Base-by-base conservation (phyloP, 2,329 filamentous ascomycete genomes). In the Fusarium cicatricum region DNA sequence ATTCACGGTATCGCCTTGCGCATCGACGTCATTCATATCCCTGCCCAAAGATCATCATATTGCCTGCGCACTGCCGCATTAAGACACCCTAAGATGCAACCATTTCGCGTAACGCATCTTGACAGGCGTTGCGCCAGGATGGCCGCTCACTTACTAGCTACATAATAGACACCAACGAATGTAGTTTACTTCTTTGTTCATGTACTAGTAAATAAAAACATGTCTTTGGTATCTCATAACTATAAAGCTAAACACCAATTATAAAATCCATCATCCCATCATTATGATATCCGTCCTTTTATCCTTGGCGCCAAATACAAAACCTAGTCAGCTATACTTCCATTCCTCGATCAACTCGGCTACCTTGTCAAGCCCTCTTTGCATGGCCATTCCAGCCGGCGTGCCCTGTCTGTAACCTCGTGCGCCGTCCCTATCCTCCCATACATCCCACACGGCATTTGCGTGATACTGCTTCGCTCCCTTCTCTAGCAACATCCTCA, bases 301-400 rank as follows among this genome's bases (percentile, higher is more conserved):
- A 49, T 50, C 42, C 52, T 42, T 49, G 31, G 28, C 44, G 46
- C 43, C 48, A 40, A 49, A 45, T 23, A 52, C 38, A 49, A 44
- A 23, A 17, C 15, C 37, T 16, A 48, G 38, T 69, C 52, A 67
- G 16, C 44, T 59, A 29, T 68, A 68, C 37, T 68, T 68, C 64
- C 67, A 68, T 36, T 56, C 56, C 52, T 69, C 67, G 52, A 69
- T 69, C 17, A 69, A 44, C 33, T 69, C 67, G 38, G 67, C 67
- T 21, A 69, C 66, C 43, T 69, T 68, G n/a, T 55, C 43, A 15
- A 68, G 45, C 11, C 64, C 67, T 47, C 67, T 57, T 45, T 69
- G 67, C 55, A 67, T 65, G 15, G 67, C 67, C 53, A 69, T 64
- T 8, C 64, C 67, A 40, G 67, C 67, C n/a, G 67, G 67, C 9